phyloP scores from a whole-genome alignment of 2,329 filamentous ascomycete species.

The Penicillium sp. region DNA sequence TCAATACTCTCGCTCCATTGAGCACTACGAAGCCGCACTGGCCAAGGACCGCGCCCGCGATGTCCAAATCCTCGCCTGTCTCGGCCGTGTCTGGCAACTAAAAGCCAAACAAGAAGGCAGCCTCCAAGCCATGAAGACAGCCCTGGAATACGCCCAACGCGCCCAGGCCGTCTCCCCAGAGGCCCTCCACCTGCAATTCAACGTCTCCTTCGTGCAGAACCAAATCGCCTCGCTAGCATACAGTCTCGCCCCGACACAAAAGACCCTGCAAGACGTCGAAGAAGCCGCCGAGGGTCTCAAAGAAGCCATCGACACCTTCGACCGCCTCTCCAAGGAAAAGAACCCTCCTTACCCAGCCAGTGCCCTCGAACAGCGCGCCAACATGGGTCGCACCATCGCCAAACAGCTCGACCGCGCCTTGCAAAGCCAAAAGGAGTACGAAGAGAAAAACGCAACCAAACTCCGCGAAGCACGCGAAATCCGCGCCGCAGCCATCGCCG shows the following conservation, averaged over 20 bases:
- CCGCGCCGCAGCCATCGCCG: constrained; percentile 78
- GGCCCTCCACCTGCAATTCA: constrained; percentile 93
- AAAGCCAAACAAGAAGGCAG: constrained; percentile 74
- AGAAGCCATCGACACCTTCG: constrained; percentile 76
- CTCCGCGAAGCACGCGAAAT: constrained; percentile 78
- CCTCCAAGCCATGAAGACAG: constrained; percentile 66
- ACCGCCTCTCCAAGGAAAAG: constrained; percentile 64
- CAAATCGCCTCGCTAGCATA: constrained; percentile 86
- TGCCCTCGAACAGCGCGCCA: constrained; percentile 92
- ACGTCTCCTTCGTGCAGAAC: constrained; percentile 96
- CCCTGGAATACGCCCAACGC: constrained; percentile 67
- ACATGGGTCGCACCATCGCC: constrained; percentile 95
- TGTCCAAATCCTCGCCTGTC: constrained; percentile 78
- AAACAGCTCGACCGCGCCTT: constrained; percentile 88
- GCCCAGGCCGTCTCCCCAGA: constrained; percentile 80
- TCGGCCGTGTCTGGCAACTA: constrained; percentile 86
- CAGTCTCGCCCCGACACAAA: constrained; percentile 73
- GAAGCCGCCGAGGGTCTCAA: constrained; percentile 81
- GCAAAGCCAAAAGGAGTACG: constrained; percentile 85
- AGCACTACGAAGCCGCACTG: constrained; percentile 87
- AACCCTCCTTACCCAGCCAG: constrained; percentile 85
- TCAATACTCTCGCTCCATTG: constrained; percentile 89
- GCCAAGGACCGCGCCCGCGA: constrained; percentile 80
- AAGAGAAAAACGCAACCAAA: constrained; percentile 89
- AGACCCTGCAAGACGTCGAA: constrained; percentile 80